These are phyloP conservation scores for Mucor lusitanicus DNA, from an alignment of 371 early-diverging fungal genomes.

Conservation along the genomic window DNA sequence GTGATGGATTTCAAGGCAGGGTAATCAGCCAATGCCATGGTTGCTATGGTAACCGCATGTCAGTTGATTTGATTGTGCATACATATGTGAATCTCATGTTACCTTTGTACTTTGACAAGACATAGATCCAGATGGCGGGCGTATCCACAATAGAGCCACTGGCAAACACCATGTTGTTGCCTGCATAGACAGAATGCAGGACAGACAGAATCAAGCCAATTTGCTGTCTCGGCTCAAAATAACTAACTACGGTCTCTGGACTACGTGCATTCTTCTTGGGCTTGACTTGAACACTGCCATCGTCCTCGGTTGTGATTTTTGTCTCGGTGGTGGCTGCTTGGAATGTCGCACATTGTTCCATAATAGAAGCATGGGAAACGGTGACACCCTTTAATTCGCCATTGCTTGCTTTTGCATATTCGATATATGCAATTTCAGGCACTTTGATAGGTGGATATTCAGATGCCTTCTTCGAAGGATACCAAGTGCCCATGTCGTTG, in stretches of 20 bases:
- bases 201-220: slow-evolving; percentile 74
- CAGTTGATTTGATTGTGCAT: neutral
- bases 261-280: slow-evolving; percentile 11
- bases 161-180: slow-evolving; percentile 67
- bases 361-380: slow-evolving; percentile 76
- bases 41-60: slow-evolving; percentile 29
- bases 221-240: slow-evolving; percentile 85
- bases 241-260: slow-evolving; percentile 58
- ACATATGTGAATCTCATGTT: neutral
- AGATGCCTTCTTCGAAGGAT: slow-evolving; percentile 54
- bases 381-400: slow-evolving; percentile 87
- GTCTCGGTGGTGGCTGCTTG: slow-evolving; percentile 34
- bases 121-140: slow-evolving; percentile 72
- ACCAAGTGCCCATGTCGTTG: slow-evolving; percentile 66
- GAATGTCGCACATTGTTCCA: slow-evolving; percentile 65
- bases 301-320: neutral
- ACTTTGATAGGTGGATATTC: slow-evolving; percentile 43
- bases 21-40: slow-evolving; percentile 71
- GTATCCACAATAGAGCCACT: slow-evolving; percentile 65
- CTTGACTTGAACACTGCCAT: slow-evolving; percentile 8
- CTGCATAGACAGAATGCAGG: slow-evolving; percentile 71
- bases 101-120: slow-evolving; percentile 63
- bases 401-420: slow-evolving; percentile 80
- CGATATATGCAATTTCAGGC: slow-evolving; percentile 82
- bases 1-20: slow-evolving; percentile 58